A percentile compares a stretch with the other conserved stretches of the same genome.
Conservation (phyloP, 2,329 filamentous ascomycete species). For the Colletotrichum tropicicola region DNA sequence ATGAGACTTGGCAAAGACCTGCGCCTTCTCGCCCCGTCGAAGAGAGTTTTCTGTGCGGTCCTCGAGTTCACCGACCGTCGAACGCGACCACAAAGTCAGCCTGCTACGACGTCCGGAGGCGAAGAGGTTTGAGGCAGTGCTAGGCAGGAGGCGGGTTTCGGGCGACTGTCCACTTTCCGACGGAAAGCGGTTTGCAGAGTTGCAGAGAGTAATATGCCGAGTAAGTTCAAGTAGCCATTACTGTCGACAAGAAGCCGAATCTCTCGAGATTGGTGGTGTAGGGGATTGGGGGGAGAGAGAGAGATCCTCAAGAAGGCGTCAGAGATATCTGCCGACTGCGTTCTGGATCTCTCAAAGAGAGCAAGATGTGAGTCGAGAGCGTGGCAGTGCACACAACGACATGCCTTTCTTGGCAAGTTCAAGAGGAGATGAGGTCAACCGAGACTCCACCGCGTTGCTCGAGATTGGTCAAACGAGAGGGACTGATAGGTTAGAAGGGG, state of each 20-base stretch:
- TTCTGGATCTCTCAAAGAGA: background rate
- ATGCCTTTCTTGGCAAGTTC: constrained; percentile 30
- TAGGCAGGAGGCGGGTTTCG: constrained; percentile 1
- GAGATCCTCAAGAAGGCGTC: background rate
- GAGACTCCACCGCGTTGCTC: constrained; percentile 10
- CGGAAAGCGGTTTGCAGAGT: background rate
- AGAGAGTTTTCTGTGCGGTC: background rate
- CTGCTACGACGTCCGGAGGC: background rate
- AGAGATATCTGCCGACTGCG: constrained; percentile 3
- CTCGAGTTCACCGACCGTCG: background rate
- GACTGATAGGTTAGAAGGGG: constrained; percentile 4
- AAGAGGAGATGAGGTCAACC: constrained; percentile 22
- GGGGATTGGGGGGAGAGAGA: background rate
- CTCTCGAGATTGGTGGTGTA: too few relatives aligned
- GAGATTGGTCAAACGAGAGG: constrained; percentile 9
- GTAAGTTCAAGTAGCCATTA: background rate
- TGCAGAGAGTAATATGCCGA: background rate
- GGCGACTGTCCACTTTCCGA: constrained; percentile 1
- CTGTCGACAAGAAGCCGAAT: too few relatives aligned
- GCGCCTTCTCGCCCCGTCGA: constrained; percentile 25
- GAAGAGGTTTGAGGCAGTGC: constrained; percentile 13
- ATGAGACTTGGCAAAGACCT: constrained; percentile 12
- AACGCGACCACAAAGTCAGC: background rate
- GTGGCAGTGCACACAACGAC: constrained; percentile 30
- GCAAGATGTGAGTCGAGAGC: background rate